Conservation (phyloP, 176 grass and related monocot genomes). For the Bromus sterilis region DNA sequence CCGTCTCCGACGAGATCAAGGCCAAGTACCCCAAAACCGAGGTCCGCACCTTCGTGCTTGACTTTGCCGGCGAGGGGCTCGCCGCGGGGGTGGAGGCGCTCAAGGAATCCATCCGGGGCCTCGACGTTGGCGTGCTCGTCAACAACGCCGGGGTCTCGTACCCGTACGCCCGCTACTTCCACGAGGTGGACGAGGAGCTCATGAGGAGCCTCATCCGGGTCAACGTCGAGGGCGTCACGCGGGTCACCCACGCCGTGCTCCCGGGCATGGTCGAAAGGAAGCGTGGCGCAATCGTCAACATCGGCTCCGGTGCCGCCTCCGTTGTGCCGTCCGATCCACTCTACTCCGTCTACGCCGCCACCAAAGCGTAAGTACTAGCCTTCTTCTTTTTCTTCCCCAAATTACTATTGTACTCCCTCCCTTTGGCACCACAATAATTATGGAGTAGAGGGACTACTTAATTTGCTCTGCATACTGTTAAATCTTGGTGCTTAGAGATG, state of each 20-base stretch:
- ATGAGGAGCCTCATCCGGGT: conserved; percentile 64
- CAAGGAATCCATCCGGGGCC: conserved; percentile 47
- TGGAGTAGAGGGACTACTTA: too few species aligned
- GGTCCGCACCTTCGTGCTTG: conserved; percentile 66
- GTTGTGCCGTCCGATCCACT: conserved; percentile 78
- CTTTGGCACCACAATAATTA: too few species aligned
- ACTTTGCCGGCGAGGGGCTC: conserved; percentile 54
- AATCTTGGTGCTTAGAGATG: not conserved
- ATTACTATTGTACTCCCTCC: not conserved
- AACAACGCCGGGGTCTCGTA: conserved; percentile 89
- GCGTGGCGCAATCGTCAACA: conserved; percentile 86
- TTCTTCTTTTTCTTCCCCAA: not conserved
- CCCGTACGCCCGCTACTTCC: conserved; percentile 94
- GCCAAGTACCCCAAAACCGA: conserved; percentile 38
- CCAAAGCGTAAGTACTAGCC: conserved; percentile 60
- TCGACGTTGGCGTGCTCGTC: conserved; percentile 77
- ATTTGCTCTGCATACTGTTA: not conserved
- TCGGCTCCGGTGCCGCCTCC: conserved; percentile 70
- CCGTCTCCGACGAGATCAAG: conserved; percentile 59
- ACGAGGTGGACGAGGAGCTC: conserved; percentile 91
- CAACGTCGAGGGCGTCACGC: conserved; percentile 79
- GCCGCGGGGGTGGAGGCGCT: conserved; percentile 49
- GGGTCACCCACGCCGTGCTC: conserved; percentile 79
- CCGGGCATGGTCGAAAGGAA: conserved; percentile 80
- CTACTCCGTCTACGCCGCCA: conserved; percentile 86